A percentile compares a stretch with the other conserved stretches of the same genome.
Evolutionary conservation across 306 rosid genomes (phyloP).

Genomic region (cucumber (Cucumis sativus)): DNA sequence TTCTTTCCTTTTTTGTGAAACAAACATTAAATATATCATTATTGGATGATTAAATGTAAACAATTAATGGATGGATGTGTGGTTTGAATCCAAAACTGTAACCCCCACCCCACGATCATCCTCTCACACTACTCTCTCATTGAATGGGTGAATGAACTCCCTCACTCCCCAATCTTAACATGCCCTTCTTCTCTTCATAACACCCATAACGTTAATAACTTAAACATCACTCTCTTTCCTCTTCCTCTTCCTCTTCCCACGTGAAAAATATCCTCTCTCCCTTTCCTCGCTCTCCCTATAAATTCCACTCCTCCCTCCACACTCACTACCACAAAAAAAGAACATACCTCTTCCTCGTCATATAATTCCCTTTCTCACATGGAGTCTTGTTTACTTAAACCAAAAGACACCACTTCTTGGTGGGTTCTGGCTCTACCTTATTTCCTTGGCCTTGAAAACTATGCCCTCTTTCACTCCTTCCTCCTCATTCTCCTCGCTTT

Average conservation of each 20-base stretch:
- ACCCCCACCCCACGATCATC: constrained; percentile 1
- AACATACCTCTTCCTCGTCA: neutral
- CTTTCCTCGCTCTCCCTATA: neutral
- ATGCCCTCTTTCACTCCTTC: neutral
- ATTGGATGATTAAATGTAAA: too few relatives aligned
- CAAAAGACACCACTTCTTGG: constrained; percentile 19
- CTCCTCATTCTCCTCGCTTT: constrained; percentile 15
- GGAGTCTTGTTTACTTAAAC: neutral
- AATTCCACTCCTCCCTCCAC: neutral
- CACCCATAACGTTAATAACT: neutral
- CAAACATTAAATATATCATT: too few relatives aligned
- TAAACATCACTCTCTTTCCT: neutral
- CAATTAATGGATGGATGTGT: neutral
- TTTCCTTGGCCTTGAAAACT: constrained; percentile 15
- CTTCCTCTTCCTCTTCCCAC: neutral
- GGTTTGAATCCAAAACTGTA: neutral
- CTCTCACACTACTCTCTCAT: neutral
- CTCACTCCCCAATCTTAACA: neutral
- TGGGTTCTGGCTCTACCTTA: constrained; percentile 35
- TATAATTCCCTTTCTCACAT: neutral
- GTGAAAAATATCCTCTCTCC: neutral
- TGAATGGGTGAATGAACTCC: too few relatives aligned
- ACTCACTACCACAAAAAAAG: neutral
- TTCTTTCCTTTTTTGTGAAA: too few relatives aligned
- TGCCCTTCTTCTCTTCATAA: too few relatives aligned